Evolutionary conservation across 2,329 filamentous ascomycete species (phyloP), one percentile per base, ranked within the genome.

Genomic region (Penicillium sp.): DNA sequence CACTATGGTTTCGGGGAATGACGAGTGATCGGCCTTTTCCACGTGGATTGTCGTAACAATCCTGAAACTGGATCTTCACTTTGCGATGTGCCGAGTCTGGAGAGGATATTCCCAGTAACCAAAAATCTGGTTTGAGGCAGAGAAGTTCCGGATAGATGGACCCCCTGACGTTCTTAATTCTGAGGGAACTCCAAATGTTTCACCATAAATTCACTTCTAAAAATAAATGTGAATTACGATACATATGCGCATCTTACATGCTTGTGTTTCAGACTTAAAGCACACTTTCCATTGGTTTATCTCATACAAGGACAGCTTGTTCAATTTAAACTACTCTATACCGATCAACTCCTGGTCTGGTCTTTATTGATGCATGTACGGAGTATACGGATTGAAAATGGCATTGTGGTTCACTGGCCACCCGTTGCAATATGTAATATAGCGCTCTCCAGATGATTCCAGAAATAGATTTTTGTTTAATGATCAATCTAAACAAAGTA

Each of bases 1-100:
- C 51, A 54, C 51, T 19, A 3, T 48, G 11, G 4, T 53, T 48
- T n/a, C 51, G 13, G 15, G 39, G 15, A 38, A 29, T 31, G 44
- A 39, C 21, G 23, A 49, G 33, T 48, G 51, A 49, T 54, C 44
- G 36, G 8, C 44, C 9, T 3, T 49, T 33, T 34, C 51, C 51
- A 54, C 51, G 51, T 54, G 51, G 51, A 9, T 40, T 27, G 13
- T 50, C 27, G 36, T 50, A 41, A 50, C 25, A 7, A 50, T 52
- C 16, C 39, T 52, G 50, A 52, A 46, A 52, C 50, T 52, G 16
- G 39, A 52, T 52, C 40, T 46, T 46, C 39, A 33, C 7, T 36
- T 33, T 13, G 16, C 10, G 21, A 51, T 45, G 23, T 46, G 6
- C 41, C 41, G 23, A 39, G 13, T 39, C 50, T 38, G 33, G 50